Evolutionary conservation across 2,329 filamentous ascomycete species (phyloP), one percentile per base, ranked within the genome.

Genomic region (Aureobasidium namibiae): DNA sequence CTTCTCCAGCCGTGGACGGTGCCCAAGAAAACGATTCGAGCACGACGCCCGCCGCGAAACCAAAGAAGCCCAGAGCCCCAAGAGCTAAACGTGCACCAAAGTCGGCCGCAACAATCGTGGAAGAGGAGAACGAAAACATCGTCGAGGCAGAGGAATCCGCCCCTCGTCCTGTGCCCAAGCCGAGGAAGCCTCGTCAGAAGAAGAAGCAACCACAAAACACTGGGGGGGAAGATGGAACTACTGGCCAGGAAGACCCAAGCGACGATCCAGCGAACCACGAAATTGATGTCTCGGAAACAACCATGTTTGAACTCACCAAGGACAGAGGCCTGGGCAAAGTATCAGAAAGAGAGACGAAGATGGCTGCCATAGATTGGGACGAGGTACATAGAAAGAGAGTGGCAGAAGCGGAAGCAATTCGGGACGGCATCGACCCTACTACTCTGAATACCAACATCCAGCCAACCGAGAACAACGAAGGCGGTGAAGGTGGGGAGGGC

Each of bases 341-440:
- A 61, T 92, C 90, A 59, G 86, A 85, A 66, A 81, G 86, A 3
- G 88, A 90, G 65, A 83, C 85, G 66, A 84, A 88, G 67, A 85
- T 94, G 65, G 82, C 84, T 42, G 80, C 85, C 64, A 83, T 89
- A 44, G 81, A 89, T 63, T 77, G 79, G 73, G 74, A 77, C 45
- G 75, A 81, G 62, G 75, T 80, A 62, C 73, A 66, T 26, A 66
- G 61, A n/a, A 69, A 75, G 61, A 69, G 73, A 41, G 68, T 68
- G 46, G 70, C 69, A 60, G 74, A 70, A 56, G 71, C 72, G 57
- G 70, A 73, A 38, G 62, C 67, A 24, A 65, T 67, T 21, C 62
- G 61, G n/a, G 60, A 58, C 13, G 61, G 57, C 23, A 21, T 36
- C 26, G 61, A 34, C 7, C 45, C 56, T 16, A 56, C 53, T 38